A percentile compares a stretch with the other conserved stretches of the same genome.
These are phyloP conservation scores for Flaveria bidentis DNA, from an alignment of 129 eudicot genomes.

Conservation along the genomic window DNA sequence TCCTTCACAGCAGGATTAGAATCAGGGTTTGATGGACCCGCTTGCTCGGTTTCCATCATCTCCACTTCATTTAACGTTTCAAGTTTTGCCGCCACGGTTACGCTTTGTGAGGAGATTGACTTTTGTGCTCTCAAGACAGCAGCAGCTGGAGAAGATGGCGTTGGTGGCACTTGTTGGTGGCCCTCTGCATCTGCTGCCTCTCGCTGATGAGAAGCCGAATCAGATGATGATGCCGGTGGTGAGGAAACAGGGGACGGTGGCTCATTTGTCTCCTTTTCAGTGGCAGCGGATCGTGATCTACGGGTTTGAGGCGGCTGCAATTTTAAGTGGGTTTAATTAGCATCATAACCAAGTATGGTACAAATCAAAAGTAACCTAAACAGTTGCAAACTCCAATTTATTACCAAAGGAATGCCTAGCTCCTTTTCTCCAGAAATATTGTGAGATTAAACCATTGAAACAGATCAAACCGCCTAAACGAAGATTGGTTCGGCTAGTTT, in stretches of 20 bases:
- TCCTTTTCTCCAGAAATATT: too few species aligned
- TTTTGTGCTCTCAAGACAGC: conserved; percentile 41
- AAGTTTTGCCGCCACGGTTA: conserved; percentile 29
- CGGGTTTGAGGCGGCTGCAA: conserved; percentile 46
- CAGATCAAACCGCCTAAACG: too few species aligned
- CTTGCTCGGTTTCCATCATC: conserved; percentile 36
- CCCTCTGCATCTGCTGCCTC: conserved; percentile 19
- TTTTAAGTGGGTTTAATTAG: conserved; percentile 10
- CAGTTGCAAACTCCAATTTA: too few species aligned
- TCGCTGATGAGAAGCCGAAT: conserved; percentile 45
- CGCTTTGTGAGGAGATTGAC: conserved; percentile 35
- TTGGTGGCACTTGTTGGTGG: conserved; percentile 27
- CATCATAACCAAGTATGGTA: neutral
- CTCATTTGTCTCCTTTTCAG: conserved; percentile 37
- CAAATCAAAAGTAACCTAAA: too few species aligned
- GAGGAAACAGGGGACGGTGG: conserved; percentile 43
- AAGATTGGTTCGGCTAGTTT: too few species aligned
- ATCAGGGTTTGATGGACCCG: conserved; percentile 27
- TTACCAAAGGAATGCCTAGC: too few species aligned
- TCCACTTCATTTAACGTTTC: conserved; percentile 34
- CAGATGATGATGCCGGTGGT: conserved; percentile 29
- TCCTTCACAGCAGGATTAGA: conserved; percentile 37
- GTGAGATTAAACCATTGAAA: too few species aligned
- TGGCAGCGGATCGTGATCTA: conserved; percentile 38
- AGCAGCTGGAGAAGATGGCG: conserved; percentile 41